Base-by-base conservation (phyloP, 148 eudicot genomes). In the Cornus florida region DNA sequence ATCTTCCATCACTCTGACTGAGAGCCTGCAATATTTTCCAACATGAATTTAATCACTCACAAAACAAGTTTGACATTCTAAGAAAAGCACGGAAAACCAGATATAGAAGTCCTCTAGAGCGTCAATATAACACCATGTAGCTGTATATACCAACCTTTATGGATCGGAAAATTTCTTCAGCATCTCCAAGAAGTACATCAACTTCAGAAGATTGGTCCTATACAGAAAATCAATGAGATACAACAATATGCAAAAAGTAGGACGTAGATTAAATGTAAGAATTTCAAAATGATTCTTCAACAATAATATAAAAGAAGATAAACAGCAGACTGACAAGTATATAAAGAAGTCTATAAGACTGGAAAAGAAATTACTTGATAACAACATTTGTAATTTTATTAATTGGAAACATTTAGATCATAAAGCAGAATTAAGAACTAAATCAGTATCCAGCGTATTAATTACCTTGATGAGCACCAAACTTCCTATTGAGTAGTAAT, bases 1-100 rank as follows among this genome's bases (percentile, higher is more conserved):
- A 96, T 77, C 95, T 90, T 80, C 99, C 99, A 91, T 96, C 99
- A 87, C 99, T 96, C 77, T 92, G 95, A 85, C 93, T 90, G 22
- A 96, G 95, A 43, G 97, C 91, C 99, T 96, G 87, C 14, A 74
- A 75, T 77, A 75, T 74, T 24, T 17, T 75, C 77, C 31, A 69
- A 70, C 19, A 75, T 75, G 57, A 81, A 73, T 69, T 71, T 64
- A 78, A 70, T 67, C 79, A 77, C 70, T 39, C 78, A 78, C 14
- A 69, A 64, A 66, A 56, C 75, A 68, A 28, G 72, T 75, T 28
- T 22, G 62, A 28, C 20, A 60, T 77, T 24, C n/a, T n/a, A 32
- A 19, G 59, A 22, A 23, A 43, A 12, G 53, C 22, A 67, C 28
- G 22, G 13, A 70, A 32, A 20, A 35, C 20, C 67, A 43, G 35